Conservation (phyloP, 106 monocot species). For the Acorus gramineus region DNA sequence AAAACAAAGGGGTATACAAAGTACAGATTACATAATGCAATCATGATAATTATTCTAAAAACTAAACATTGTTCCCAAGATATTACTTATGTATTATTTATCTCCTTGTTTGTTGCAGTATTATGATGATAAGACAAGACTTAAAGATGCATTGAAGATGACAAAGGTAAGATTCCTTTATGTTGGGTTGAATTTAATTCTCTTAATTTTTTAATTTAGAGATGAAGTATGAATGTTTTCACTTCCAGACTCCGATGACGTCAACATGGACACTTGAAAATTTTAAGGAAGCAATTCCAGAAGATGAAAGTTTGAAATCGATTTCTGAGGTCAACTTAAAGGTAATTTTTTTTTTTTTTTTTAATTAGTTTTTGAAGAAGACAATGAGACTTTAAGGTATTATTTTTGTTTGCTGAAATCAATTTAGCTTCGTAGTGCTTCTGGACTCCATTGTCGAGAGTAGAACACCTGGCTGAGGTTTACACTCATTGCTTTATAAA, state of each 20-base stretch:
- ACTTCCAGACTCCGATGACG: slow-evolving; percentile 53
- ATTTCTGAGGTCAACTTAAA: slow-evolving; percentile 80
- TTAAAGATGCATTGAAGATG: slow-evolving; percentile 75
- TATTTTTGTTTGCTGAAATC: too few relatives aligned
- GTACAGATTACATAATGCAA: too few relatives aligned
- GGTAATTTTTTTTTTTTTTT: slow-evolving; percentile 25
- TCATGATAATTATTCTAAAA: too few relatives aligned
- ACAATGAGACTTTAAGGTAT: too few relatives aligned
- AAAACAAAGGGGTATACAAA: too few relatives aligned
- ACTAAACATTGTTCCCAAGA: too few relatives aligned
- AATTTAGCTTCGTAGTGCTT: too few relatives aligned
- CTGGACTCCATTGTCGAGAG: too few relatives aligned
- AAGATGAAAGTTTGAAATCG: slow-evolving; percentile 39
- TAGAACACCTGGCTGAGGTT: too few relatives aligned
- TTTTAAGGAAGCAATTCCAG: slow-evolving; percentile 45
- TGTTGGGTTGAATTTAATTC: neutral
- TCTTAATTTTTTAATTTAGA: neutral
- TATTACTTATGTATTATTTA: too few relatives aligned
- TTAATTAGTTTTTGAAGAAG: neutral
- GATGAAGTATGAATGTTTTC: slow-evolving; percentile 4
- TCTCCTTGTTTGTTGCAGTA: slow-evolving; percentile 48
- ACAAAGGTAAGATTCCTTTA: slow-evolving; percentile 31
- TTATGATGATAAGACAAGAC: slow-evolving; percentile 63
- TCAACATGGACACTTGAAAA: slow-evolving; percentile 59
- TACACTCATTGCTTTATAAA: too few relatives aligned